Conservation (phyloP, 1,139 yeast species). For the Petasospora rhodanensis region DNA sequence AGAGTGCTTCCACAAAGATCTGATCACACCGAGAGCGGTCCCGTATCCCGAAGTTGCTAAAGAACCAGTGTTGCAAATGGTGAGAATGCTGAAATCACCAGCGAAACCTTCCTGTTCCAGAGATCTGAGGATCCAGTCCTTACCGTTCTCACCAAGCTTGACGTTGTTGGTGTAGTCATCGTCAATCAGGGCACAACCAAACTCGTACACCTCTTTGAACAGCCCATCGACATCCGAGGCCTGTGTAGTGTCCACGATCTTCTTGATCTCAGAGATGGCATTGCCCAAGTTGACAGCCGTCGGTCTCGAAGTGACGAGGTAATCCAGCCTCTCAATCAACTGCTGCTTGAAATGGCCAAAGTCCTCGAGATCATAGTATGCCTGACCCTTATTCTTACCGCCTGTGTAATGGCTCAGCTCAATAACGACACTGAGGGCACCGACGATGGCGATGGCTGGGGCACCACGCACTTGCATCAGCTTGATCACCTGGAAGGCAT, state of each 20-base stretch:
- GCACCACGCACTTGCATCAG: constrained; percentile 97
- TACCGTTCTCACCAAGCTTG: constrained; percentile 77
- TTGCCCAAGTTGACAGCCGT: constrained; percentile 91
- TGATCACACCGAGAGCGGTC: constrained; percentile 87
- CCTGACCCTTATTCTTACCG: constrained; percentile 24
- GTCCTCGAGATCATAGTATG: constrained; percentile 31
- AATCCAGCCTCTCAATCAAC: constrained; percentile 49
- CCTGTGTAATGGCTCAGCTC: constrained; percentile 42
- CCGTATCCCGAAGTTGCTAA: constrained; percentile 97
- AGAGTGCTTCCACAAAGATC: constrained; percentile 52
- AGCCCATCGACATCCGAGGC: constrained; percentile 29
- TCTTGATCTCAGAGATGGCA: constrained; percentile 60
- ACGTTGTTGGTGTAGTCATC: constrained; percentile 76
- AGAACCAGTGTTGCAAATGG: constrained; percentile 85
- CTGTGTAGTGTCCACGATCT: constrained; percentile 29
- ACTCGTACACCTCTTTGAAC: constrained; percentile 39
- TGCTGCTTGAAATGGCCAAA: constrained; percentile 29
- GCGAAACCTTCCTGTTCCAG: constrained; percentile 45
- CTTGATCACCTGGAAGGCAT: constrained; percentile 78
- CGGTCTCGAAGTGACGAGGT: constrained; percentile 76
- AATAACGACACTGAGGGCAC: constrained; percentile 76
- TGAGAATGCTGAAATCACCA: constrained; percentile 74
- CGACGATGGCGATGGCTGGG: constrained; percentile 97
- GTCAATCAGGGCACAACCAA: constrained; percentile 57
- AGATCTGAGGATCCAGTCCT: constrained; percentile 52